Evolutionary conservation across 805 yeast species (phyloP).

Genomic region (Tetrapisispora iriomotensis): DNA sequence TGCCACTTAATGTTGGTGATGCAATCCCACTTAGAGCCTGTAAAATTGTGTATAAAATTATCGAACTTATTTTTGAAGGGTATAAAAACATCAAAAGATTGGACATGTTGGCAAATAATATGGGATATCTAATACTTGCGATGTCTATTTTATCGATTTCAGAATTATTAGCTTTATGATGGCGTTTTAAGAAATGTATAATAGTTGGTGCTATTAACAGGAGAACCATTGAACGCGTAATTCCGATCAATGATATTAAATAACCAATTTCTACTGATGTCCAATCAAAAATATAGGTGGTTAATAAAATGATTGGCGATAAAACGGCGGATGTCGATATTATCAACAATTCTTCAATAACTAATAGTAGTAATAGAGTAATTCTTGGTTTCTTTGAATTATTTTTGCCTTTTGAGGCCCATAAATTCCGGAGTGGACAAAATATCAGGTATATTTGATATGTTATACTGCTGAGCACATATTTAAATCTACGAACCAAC

Average conservation of each 20-base stretch:
- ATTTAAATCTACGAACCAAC: no score
- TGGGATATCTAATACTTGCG: slow-evolving; percentile 28
- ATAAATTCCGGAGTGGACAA: slow-evolving; percentile 44
- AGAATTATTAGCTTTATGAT: slow-evolving; percentile 28
- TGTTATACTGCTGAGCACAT: neutral
- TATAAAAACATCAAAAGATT: slow-evolving; percentile 28
- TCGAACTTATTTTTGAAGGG: slow-evolving; percentile 11
- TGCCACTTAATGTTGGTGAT: slow-evolving; percentile 49
- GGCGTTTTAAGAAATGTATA: slow-evolving; percentile 30
- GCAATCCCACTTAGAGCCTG: slow-evolving; percentile 41
- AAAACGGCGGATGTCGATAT: slow-evolving; percentile 34
- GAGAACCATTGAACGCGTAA: slow-evolving; percentile 40
- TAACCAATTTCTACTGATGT: slow-evolving; percentile 44
- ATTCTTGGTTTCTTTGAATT: slow-evolving; percentile 32
- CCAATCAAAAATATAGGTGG: slow-evolving; percentile 47
- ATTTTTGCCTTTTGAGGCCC: slow-evolving; percentile 32
- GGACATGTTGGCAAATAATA: slow-evolving; percentile 32
- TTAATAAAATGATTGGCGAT: slow-evolving; percentile 40
- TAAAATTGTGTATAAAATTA: slow-evolving; percentile 29
- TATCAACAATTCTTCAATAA: slow-evolving; percentile 36
- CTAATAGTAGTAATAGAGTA: slow-evolving; percentile 41
- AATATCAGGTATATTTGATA: slow-evolving; percentile 20
- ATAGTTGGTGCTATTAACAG: slow-evolving; percentile 43
- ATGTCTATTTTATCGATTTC: slow-evolving; percentile 48
- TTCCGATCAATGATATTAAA: slow-evolving; percentile 42